A percentile compares a stretch with the other conserved stretches of the same genome.
Conservation (phyloP, 2,329 filamentous ascomycete genomes). For the Colletotrichum sp. region DNA sequence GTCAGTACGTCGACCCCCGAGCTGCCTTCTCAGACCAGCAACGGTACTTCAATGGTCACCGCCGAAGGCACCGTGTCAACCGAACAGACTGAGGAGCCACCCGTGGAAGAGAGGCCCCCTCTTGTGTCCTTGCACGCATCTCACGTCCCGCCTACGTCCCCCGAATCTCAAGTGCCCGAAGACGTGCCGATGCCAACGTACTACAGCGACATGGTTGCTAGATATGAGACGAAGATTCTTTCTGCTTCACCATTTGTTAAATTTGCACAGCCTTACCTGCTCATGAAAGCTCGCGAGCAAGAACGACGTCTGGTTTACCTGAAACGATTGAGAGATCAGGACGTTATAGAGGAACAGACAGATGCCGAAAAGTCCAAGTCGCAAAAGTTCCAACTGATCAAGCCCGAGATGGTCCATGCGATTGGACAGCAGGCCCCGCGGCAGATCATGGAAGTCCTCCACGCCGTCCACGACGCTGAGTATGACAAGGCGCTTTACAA, state of each 20-base stretch:
- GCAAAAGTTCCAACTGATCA: constrained; percentile 87
- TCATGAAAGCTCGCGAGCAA: constrained; percentile 91
- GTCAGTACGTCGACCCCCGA: constrained; percentile 42
- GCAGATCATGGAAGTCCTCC: constrained; percentile 90
- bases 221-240: constrained; percentile 90
- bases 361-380: constrained; percentile 67
- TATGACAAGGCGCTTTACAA: constrained; percentile 95
- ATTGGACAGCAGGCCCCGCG: constrained; percentile 80
- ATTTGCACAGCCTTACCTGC: constrained; percentile 90
- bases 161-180: constrained; percentile 69
- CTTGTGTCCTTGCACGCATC: constrained; percentile 45
- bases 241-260: constrained; percentile 97
- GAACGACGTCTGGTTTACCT: constrained; percentile 84
- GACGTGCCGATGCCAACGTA: constrained; percentile 87
- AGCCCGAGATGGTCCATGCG: constrained; percentile 92
- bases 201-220: constrained; percentile 93
- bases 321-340: constrained; percentile 81
- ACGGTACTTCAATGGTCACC: constrained; percentile 10
- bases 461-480: constrained; percentile 94
- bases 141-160: constrained; percentile 43
- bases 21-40: constrained; percentile 22
- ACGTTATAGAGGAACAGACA: constrained; percentile 60
- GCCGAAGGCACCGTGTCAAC: constrained; percentile 32
- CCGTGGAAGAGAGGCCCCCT: constrained; percentile 29
- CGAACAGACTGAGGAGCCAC: constrained; percentile 26